Evolutionary conservation across 192 early-diverging fungal species (phyloP).

Genomic region (Phycomyces blakesleeanus): DNA sequence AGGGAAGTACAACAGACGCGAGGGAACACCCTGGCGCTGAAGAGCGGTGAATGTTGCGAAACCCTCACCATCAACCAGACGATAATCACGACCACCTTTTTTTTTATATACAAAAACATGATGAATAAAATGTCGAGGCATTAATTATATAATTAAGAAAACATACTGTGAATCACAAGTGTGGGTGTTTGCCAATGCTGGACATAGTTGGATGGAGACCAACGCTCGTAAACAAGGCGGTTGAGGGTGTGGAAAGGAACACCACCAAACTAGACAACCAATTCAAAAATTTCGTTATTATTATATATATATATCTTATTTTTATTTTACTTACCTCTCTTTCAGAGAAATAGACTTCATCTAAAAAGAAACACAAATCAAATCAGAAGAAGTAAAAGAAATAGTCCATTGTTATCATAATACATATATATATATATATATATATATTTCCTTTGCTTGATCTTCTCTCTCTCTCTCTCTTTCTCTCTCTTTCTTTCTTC

Average conservation of each 20-base stretch:
- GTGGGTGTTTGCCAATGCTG: conserved; percentile 76
- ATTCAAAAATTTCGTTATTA: too few relatives aligned
- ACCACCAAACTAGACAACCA: conserved; percentile 64
- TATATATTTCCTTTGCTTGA: too few relatives aligned
- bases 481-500: too few relatives aligned
- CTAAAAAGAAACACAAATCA: conserved; percentile 26
- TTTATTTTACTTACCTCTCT: conserved; percentile 55
- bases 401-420: too few relatives aligned
- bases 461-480: too few relatives aligned
- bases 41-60: conserved; percentile 71
- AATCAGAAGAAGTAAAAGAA: too few relatives aligned
- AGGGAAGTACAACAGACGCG: conserved; percentile 70
- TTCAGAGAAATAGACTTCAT: conserved; percentile 81
- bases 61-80: conserved; percentile 69
- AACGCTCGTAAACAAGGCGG: conserved; percentile 53
- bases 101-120: too few relatives aligned
- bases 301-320: too few relatives aligned
- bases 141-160: too few relatives aligned
- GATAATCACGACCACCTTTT: conserved; percentile 55
- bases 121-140: too few relatives aligned
- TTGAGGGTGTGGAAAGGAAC: conserved; percentile 52
- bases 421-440: too few relatives aligned
- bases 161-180: conserved; percentile 68
- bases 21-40: conserved; percentile 65
- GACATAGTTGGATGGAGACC: conserved; percentile 66